Evolutionary conservation across 148 eudicot genomes (phyloP).

Genomic region (Chenopodium album): DNA sequence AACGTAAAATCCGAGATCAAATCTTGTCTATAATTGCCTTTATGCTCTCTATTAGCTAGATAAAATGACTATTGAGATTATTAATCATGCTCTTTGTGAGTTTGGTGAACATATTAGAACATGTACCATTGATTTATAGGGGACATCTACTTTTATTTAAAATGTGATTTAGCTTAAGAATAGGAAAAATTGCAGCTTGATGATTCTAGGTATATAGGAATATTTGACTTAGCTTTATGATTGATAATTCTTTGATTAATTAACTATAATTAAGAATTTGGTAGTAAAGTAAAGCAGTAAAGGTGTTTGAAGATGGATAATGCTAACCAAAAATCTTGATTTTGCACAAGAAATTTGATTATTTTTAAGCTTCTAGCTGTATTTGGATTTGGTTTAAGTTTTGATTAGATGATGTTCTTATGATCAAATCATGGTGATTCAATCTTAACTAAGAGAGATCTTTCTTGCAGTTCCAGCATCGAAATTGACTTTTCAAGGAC

Average conservation of each 20-base stretch:
- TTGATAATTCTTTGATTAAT: neutral
- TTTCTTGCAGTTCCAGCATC: conserved; percentile 15
- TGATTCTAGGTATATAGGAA: neutral
- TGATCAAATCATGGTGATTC: neutral
- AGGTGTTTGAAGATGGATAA: neutral
- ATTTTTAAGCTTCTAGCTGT: neutral
- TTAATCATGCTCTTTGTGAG: neutral
- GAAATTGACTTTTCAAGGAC: conserved; percentile 19
- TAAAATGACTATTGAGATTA: neutral
- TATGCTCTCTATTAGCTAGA: neutral
- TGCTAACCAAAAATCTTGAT: neutral
- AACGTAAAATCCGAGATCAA: neutral
- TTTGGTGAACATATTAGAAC: neutral
- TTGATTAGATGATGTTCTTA: neutral
- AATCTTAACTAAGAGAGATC: neutral
- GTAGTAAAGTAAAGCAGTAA: neutral
- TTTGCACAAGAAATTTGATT: neutral
- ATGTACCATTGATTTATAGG: neutral
- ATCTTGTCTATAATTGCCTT: neutral
- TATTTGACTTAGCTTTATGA: neutral
- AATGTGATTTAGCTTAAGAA: neutral
- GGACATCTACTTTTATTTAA: neutral
- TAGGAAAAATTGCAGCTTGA: neutral
- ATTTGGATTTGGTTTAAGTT: neutral
- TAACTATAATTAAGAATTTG: neutral